Conservation (phyloP, 2,329 filamentous ascomycete genomes). For the Lasiodiplodia citricola region DNA sequence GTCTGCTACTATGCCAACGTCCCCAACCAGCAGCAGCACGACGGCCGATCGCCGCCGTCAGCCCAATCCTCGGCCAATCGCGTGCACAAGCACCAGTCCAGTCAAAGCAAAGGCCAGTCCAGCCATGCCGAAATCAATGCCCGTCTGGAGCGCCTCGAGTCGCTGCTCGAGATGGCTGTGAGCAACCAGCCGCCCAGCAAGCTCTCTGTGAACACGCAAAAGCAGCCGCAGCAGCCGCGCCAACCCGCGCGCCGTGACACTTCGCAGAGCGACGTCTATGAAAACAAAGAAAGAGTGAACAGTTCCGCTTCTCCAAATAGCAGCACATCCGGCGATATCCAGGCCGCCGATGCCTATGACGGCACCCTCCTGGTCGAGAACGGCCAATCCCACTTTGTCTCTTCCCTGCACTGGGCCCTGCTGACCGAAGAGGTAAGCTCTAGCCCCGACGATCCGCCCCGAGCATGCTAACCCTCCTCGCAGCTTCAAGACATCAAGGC, state of each 20-base stretch:
- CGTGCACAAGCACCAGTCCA: slow-evolving; percentile 14
- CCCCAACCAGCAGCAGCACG: slow-evolving; percentile 27
- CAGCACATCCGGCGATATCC: slow-evolving; percentile 33
- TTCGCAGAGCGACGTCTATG: slow-evolving; percentile 30
- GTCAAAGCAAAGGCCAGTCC: slow-evolving; percentile 28
- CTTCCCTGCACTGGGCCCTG: slow-evolving; percentile 47
- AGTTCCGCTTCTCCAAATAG: slow-evolving; percentile 28
- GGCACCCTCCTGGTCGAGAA: slow-evolving; percentile 45
- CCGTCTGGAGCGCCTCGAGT: slow-evolving; percentile 44
- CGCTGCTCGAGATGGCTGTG: slow-evolving; percentile 36
- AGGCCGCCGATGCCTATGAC: slow-evolving; percentile 43
- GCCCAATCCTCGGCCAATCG: slow-evolving; percentile 10
- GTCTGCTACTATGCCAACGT: slow-evolving; percentile 41
- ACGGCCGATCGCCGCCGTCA: slow-evolving; percentile 14
- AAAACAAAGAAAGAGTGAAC: slow-evolving; percentile 9
- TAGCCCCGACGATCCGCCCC: neutral
- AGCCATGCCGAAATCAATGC: slow-evolving; percentile 42
- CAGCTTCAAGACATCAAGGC: slow-evolving; percentile 27
- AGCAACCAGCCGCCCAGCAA: slow-evolving; percentile 9
- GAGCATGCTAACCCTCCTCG: neutral
- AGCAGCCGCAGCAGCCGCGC: neutral
- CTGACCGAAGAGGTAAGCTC: slow-evolving; percentile 44
- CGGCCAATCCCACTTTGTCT: slow-evolving; percentile 46
- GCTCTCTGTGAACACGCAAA: neutral
- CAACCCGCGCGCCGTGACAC: slow-evolving; percentile 18